Conservation (phyloP, 805 yeast species). For the Suhomyces kilbournensis region DNA sequence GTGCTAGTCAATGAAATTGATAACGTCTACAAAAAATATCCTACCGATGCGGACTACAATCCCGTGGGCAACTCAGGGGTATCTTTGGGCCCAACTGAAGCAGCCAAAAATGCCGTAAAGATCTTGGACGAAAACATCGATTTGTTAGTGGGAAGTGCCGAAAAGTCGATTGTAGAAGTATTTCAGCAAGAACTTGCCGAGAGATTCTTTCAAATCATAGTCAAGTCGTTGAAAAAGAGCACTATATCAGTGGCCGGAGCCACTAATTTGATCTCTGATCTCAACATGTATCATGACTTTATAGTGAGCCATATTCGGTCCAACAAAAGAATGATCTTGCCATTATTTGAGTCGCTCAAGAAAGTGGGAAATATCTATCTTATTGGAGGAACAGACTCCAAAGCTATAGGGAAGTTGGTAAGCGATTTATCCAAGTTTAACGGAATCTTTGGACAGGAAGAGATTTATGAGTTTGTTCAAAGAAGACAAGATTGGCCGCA, state of each 20-base stretch:
- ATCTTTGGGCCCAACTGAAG: slow-evolving; percentile 46
- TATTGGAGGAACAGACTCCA: slow-evolving; percentile 68
- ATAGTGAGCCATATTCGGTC: slow-evolving; percentile 47
- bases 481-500: slow-evolving; percentile 82
- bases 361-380: slow-evolving; percentile 82
- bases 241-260: slow-evolving; percentile 82
- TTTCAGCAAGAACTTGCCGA: slow-evolving; percentile 94
- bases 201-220: slow-evolving; percentile 71
- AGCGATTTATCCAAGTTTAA: slow-evolving; percentile 82
- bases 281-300: slow-evolving; percentile 76
- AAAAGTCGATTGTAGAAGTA: slow-evolving; percentile 82
- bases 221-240: slow-evolving; percentile 69
- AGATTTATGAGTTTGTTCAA: slow-evolving; percentile 87
- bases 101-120: slow-evolving; percentile 61
- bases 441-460: slow-evolving; percentile 89
- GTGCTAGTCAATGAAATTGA: slow-evolving; percentile 82
- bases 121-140: slow-evolving; percentile 70
- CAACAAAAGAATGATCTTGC: slow-evolving; percentile 65
- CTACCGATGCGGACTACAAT: slow-evolving; percentile 60
- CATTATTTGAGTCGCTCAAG: slow-evolving; percentile 75
- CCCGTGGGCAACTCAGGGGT: slow-evolving; percentile 34
- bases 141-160: slow-evolving; percentile 76
- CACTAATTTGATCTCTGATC: slow-evolving; percentile 72
- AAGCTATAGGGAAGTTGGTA: slow-evolving; percentile 77
- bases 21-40: slow-evolving; percentile 51